phyloP scores from a whole-genome alignment of 768 basidiomycete genomes.

The Punctularia strigosozonata region DNA sequence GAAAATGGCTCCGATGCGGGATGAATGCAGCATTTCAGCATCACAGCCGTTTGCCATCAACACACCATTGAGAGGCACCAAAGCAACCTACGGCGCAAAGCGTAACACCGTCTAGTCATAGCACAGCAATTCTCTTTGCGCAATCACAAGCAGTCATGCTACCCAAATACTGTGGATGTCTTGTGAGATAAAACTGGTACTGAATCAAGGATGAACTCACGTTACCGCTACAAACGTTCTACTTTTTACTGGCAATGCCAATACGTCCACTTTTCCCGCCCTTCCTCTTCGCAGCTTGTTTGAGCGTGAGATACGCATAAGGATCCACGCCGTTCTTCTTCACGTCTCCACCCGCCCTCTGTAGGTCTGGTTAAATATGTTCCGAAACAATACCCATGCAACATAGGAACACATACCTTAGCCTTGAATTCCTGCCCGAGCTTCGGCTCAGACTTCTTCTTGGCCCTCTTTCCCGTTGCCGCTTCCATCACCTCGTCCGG shows the following conservation, averaged over 20 bases:
- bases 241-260: constrained; percentile 1
- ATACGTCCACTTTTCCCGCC: constrained; percentile 5
- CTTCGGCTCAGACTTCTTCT: constrained; percentile 44
- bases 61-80: too few relatives aligned
- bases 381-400: not conserved
- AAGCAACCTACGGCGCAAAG: too few relatives aligned
- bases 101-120: too few relatives aligned
- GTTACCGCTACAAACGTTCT: not conserved
- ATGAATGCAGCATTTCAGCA: too few relatives aligned
- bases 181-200: too few relatives aligned
- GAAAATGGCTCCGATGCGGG: too few relatives aligned
- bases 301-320: constrained; percentile 81
- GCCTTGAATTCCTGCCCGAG: constrained; percentile 91
- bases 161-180: too few relatives aligned
- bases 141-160: too few relatives aligned
- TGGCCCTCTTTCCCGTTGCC: constrained; percentile 29
- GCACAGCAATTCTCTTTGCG: too few relatives aligned
- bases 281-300: constrained; percentile 67
- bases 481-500: constrained; percentile 66
- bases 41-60: too few relatives aligned
- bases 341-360: constrained; percentile 94
- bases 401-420: constrained; percentile 47
- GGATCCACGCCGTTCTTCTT: constrained; percentile 83
- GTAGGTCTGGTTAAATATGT: too few relatives aligned
- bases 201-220: too few relatives aligned